Conservation (phyloP, 495 filamentous ascomycete species). For the Hyphodiscus hymeniophilus region DNA sequence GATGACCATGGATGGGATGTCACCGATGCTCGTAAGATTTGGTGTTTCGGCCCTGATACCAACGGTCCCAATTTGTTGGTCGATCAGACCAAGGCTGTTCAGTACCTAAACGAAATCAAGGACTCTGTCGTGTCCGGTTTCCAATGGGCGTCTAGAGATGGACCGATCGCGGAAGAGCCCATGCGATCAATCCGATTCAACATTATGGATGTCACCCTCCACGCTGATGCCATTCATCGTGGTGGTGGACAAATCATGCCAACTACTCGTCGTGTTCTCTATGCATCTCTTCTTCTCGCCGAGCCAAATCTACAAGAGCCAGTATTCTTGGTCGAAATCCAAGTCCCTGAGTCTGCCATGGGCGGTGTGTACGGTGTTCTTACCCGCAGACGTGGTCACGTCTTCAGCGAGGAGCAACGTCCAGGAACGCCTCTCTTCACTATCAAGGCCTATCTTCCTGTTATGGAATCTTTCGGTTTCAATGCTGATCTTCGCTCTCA, state of each 20-base stretch:
- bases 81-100: slow-evolving; percentile 99
- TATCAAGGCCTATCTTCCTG: slow-evolving; percentile 98
- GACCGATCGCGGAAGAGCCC: slow-evolving; percentile 94
- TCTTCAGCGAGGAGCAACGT: slow-evolving; percentile 97
- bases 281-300: slow-evolving; percentile 85
- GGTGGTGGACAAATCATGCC: slow-evolving; percentile 99
- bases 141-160: slow-evolving; percentile 98
- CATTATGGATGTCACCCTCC: slow-evolving; percentile 98
- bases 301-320: slow-evolving; percentile 89
- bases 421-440: slow-evolving; percentile 98
- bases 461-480: slow-evolving; percentile 99
- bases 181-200: slow-evolving; percentile 97
- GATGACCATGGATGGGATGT: slow-evolving; percentile 99
- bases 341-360: slow-evolving; percentile 98
- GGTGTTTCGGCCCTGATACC: slow-evolving; percentile 98
- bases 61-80: slow-evolving; percentile 96
- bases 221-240: slow-evolving; percentile 99
- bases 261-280: slow-evolving; percentile 94
- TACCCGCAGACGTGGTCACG: slow-evolving; percentile 95
- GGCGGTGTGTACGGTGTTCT: slow-evolving; percentile 99
- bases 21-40: slow-evolving; percentile 99
- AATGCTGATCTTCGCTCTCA: slow-evolving; percentile 88
- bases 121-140: slow-evolving; percentile 99
- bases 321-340: slow-evolving; percentile 98
- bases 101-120: slow-evolving; percentile 99